Conservation (phyloP, 805 yeast genomes). For the Lachancea sp. region DNA sequence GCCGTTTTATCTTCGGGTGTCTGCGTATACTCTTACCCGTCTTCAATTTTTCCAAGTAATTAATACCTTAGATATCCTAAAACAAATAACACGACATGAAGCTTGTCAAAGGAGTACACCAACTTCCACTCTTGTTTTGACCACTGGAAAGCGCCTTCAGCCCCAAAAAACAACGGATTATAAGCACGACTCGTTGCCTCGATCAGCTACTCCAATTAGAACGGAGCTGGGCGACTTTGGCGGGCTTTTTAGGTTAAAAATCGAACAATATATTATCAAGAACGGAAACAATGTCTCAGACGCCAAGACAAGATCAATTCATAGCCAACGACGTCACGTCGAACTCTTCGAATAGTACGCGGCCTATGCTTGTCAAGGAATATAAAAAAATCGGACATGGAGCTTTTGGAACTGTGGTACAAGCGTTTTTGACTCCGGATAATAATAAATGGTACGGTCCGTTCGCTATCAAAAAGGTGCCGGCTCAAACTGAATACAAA, state of each 20-base stretch:
- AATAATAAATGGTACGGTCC: conserved; percentile 63
- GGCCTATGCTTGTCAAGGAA: conserved; percentile 64
- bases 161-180: neutral
- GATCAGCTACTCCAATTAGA: neutral
- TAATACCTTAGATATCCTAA: neutral
- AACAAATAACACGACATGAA: neutral
- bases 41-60: neutral
- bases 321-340: conserved; percentile 57
- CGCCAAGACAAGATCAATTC: conserved; percentile 34
- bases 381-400: conserved; percentile 77
- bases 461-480: conserved; percentile 76
- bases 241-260: neutral
- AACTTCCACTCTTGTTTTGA: neutral
- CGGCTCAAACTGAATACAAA: conserved; percentile 83
- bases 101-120: neutral
- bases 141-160: neutral
- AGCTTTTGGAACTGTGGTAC: conserved; percentile 80
- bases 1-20: neutral
- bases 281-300: conserved; percentile 7
- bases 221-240: neutral
- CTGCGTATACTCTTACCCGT: neutral
- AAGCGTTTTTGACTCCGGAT: conserved; percentile 49
- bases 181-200: neutral
- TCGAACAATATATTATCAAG: neutral
- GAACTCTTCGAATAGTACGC: conserved; percentile 45